Percentiles rank a stretch among this genome's conserved stretches.
phyloP scores from a whole-genome alignment of 352 stramenopile species.

The Pelagophyceae sp. region DNA sequence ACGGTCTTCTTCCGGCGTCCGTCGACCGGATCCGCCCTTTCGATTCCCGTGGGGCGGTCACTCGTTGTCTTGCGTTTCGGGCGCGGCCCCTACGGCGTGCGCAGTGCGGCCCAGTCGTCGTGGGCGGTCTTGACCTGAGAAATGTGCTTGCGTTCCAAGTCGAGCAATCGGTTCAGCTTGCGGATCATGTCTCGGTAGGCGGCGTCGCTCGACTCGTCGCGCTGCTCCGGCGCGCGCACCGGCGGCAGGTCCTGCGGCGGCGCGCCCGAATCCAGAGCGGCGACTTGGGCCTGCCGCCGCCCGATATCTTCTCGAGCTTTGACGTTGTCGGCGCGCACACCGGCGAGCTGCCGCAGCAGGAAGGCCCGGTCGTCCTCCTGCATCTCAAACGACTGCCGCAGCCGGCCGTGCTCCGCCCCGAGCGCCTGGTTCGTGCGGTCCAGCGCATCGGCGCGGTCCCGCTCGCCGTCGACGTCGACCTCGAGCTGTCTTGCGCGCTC shows the following conservation, averaged over 20 bases:
- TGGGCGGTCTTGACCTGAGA: conserved; percentile 23
- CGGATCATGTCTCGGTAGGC: conserved; percentile 1
- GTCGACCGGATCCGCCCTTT: no score
- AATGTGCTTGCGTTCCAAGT: conserved; percentile 16
- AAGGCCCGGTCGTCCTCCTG: conserved; percentile 86
- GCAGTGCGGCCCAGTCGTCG: conserved; percentile 32
- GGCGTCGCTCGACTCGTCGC: conserved; percentile 31
- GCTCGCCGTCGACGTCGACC: conserved; percentile 31
- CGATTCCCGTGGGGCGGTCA: no score
- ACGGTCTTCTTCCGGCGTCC: no score
- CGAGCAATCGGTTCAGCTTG: conserved; percentile 17
- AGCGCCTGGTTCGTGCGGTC: conserved; percentile 77
- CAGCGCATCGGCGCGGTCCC: conserved; percentile 72
- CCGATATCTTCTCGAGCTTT: conserved; percentile 52
- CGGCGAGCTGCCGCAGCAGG: conserved; percentile 77
- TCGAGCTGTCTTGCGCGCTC: conserved; percentile 60
- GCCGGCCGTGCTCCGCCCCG: conserved; percentile 64
- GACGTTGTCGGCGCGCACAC: conserved; percentile 78
- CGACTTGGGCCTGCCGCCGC: no score
- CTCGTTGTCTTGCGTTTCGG: no score
- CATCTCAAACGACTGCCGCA: conserved; percentile 77
- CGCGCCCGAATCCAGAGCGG: conserved; percentile 19
- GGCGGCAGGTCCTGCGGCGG: conserved; percentile 10
- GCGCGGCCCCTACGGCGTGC: no score
- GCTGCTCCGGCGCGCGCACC: background rate